phyloP scores from a whole-genome alignment of 148 eudicot genomes.

The Persicaria tinctoria region DNA sequence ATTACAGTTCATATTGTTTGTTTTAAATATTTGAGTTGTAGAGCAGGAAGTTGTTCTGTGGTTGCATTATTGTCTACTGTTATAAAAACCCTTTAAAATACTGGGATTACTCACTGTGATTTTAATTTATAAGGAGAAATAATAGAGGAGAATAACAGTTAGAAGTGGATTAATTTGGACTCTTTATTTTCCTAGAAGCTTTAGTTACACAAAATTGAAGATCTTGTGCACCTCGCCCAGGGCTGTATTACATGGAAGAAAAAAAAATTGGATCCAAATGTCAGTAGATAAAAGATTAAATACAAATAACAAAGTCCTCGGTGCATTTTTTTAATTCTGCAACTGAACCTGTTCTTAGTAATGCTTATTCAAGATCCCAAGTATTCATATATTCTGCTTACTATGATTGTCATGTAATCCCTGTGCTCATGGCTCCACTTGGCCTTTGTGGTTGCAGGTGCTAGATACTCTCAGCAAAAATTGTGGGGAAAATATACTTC shows the following conservation, averaged over 20 bases:
- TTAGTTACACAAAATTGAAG: not conserved
- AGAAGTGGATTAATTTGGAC: not conserved
- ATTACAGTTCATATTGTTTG: not conserved
- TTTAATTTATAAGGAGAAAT: not conserved
- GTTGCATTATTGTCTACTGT: not conserved
- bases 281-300: not conserved
- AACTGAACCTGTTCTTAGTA: not conserved
- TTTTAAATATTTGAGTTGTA: not conserved
- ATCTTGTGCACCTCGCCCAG: not conserved
- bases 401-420: not conserved
- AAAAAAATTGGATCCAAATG: not conserved
- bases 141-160: not conserved
- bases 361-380: not conserved
- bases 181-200: not conserved
- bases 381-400: not conserved
- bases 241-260: not conserved
- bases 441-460: constrained; percentile 35
- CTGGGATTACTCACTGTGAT: not conserved
- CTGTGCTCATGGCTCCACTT: not conserved
- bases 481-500: constrained; percentile 76
- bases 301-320: not conserved
- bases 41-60: not conserved
- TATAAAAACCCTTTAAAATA: not conserved
- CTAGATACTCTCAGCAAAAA: constrained; percentile 88
- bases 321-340: not conserved